Percentiles rank a stretch among this genome's conserved stretches.
These are phyloP conservation scores for Aspergillus sp. DNA, from an alignment of 2,329 filamentous ascomycete species.

Conservation along the genomic window DNA sequence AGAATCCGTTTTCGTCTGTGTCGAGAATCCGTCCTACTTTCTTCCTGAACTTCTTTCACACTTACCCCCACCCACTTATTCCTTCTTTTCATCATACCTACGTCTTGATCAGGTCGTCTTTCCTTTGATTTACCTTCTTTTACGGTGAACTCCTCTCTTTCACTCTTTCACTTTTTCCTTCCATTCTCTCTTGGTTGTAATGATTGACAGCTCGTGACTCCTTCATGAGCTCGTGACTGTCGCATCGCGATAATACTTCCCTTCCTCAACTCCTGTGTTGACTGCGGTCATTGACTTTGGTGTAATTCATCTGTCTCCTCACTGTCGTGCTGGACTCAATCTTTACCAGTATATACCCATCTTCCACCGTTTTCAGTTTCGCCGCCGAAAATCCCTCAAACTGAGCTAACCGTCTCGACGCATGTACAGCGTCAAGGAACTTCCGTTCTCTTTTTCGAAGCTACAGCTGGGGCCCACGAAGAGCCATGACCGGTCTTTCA, in stretches of 20 bases:
- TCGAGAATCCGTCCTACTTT: background rate
- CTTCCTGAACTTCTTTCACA: conserved; percentile 5
- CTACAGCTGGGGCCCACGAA: conserved; percentile 26
- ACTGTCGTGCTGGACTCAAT: too few species aligned
- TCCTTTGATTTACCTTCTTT: conserved; percentile 1
- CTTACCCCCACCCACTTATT: conserved; percentile 3
- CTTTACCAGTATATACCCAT: background rate
- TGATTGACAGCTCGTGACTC: background rate
- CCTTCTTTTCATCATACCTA: conserved; percentile 3
- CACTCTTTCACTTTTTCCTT: conserved; percentile 1
- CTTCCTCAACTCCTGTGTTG: background rate
- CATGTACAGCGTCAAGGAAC: conserved; percentile 23
- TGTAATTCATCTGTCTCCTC: too few species aligned
- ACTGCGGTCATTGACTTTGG: too few species aligned
- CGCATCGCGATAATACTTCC: too few species aligned
- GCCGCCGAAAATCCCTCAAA: background rate
- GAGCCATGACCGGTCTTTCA: conserved; percentile 29
- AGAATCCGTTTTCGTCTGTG: too few species aligned
- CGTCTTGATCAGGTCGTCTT: background rate
- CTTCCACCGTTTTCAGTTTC: background rate
- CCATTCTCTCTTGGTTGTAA: background rate
- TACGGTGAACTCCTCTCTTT: conserved; percentile 1
- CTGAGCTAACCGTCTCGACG: conserved; percentile 9
- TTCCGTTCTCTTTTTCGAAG: conserved; percentile 31
- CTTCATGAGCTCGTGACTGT: background rate